These are phyloP conservation scores for Tolypocladium tundrense DNA, from an alignment of 2,329 filamentous ascomycete species.

Conservation along the genomic window DNA sequence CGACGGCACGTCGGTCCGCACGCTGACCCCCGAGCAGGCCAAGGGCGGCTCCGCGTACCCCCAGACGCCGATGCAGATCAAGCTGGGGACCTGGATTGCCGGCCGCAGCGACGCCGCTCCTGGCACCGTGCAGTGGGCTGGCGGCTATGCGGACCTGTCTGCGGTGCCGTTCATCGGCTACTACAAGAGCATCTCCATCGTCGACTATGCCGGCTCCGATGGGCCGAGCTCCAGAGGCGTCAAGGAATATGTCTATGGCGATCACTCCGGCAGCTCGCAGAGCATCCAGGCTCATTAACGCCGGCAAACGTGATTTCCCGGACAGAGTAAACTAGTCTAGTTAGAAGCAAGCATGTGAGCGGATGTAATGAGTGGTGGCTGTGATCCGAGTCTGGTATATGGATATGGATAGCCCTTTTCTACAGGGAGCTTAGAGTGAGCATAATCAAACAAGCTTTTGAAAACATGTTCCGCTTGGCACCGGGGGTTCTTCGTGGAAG, in stretches of 20 bases:
- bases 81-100: constrained; percentile 58
- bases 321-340: background rate
- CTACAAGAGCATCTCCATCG: constrained; percentile 46
- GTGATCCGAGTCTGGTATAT: too few relatives aligned
- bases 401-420: background rate
- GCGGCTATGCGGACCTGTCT: constrained; percentile 45
- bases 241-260: constrained; percentile 41
- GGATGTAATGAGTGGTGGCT: background rate
- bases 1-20: constrained; percentile 51
- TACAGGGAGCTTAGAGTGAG: background rate
- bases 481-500: too few relatives aligned
- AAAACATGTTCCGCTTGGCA: too few relatives aligned
- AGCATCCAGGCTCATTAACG: constrained; percentile 30
- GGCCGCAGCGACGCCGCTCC: constrained; percentile 46
- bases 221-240: constrained; percentile 26
- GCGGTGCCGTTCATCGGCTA: constrained; percentile 42
- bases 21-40: constrained; percentile 49
- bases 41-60: constrained; percentile 50
- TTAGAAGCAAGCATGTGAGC: background rate
- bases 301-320: background rate
- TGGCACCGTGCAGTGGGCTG: constrained; percentile 64
- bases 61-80: constrained; percentile 64
- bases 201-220: constrained; percentile 42
- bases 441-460: background rate
- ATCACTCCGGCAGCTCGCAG: constrained; percentile 36